These are phyloP conservation scores for Glycyrrhiza uralensis DNA, from an alignment of 306 rosid genomes.

Conservation along the genomic window DNA sequence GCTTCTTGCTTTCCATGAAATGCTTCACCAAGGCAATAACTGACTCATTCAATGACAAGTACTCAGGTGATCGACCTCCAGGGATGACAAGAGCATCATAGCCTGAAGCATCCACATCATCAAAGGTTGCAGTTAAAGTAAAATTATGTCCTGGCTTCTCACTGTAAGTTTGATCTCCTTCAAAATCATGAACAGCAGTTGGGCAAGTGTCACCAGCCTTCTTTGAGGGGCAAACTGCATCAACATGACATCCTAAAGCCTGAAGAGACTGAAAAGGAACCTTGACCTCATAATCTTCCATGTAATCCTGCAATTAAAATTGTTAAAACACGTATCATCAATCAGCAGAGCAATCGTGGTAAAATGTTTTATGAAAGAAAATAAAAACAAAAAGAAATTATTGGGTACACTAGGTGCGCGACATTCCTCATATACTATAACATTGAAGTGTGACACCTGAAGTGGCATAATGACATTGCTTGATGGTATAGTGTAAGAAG, in stretches of 20 bases:
- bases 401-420: background rate
- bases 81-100: slow-evolving; percentile 62
- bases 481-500: background rate
- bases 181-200: slow-evolving; percentile 84
- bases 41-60: slow-evolving; percentile 34
- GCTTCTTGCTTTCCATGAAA: slow-evolving; percentile 43
- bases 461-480: slow-evolving; percentile 2
- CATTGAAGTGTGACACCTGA: background rate
- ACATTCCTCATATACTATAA: background rate
- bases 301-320: slow-evolving; percentile 58
- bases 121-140: slow-evolving; percentile 57
- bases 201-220: slow-evolving; percentile 73
- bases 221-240: slow-evolving; percentile 78
- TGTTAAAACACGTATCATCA: background rate
- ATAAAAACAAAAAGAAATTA: background rate
- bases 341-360: background rate
- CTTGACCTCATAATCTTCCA: slow-evolving; percentile 82
- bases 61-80: slow-evolving; percentile 46
- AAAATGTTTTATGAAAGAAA: background rate
- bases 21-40: slow-evolving; percentile 39
- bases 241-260: slow-evolving; percentile 87
- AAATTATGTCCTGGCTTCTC: slow-evolving; percentile 78
- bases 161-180: slow-evolving; percentile 88
- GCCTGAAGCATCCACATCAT: slow-evolving; percentile 50
- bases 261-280: slow-evolving; percentile 87